Conservation (phyloP, 495 filamentous ascomycete genomes). For the Neurospora intermedia region DNA sequence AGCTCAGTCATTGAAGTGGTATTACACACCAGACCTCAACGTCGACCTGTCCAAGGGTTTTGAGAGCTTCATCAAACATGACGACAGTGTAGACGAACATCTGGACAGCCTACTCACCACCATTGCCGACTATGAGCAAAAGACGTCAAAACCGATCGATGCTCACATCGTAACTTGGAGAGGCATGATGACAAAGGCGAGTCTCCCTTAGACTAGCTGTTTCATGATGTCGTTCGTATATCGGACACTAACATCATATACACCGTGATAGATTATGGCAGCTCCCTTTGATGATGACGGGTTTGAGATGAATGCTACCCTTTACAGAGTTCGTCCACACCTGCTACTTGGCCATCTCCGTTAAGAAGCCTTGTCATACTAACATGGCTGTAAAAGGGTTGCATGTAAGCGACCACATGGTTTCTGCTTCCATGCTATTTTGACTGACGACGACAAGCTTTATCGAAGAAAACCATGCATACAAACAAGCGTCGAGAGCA, state of each 20-base stretch:
- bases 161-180: constrained; percentile 87
- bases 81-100: constrained; percentile 77
- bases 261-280: constrained; percentile 88
- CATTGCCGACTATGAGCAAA: constrained; percentile 59
- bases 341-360: neutral
- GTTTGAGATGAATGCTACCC: constrained; percentile 93
- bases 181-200: constrained; percentile 96
- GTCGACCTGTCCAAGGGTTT: constrained; percentile 69
- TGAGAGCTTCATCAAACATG: constrained; percentile 70
- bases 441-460: constrained; percentile 46
- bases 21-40: constrained; percentile 66
- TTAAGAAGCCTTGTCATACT: constrained; percentile 3
- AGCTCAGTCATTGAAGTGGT: constrained; percentile 71
- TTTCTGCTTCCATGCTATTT: neutral
- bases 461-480: constrained; percentile 79
- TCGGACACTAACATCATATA: constrained; percentile 20
- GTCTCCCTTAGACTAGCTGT: neutral
- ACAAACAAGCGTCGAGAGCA: constrained; percentile 46
- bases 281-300: constrained; percentile 69
- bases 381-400: constrained; percentile 42
- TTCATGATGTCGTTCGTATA: neutral
- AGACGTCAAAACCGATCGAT: constrained; percentile 52
- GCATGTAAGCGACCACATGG: constrained; percentile 52
- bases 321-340: constrained; percentile 61
- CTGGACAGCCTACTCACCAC: constrained; percentile 73